A percentile compares a stretch with the other conserved stretches of the same genome.
Evolutionary conservation across 371 early-diverging fungal species (phyloP).

Genomic region (Mucor sp.): DNA sequence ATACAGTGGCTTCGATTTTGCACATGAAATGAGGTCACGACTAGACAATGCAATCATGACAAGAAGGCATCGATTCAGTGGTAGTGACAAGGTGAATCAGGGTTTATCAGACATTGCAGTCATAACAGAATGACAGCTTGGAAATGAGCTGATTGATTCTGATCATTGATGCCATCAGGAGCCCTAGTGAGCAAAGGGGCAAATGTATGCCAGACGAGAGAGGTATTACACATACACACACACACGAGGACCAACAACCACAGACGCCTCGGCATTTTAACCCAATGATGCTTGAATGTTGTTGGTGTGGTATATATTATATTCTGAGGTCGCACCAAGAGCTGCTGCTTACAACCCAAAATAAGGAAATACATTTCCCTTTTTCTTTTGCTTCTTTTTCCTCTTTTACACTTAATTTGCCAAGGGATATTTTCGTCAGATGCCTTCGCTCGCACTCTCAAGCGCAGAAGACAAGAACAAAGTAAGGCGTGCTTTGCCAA

Average conservation of each 20-base stretch:
- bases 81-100: too few species aligned
- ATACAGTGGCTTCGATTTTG: constrained; percentile 15
- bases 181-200: background rate
- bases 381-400: background rate
- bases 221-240: too few species aligned
- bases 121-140: background rate
- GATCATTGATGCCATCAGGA: too few species aligned
- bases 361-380: background rate
- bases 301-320: background rate
- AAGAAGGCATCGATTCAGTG: background rate
- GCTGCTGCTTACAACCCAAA: background rate
- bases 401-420: background rate
- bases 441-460: constrained; percentile 50
- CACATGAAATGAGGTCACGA: constrained; percentile 14
- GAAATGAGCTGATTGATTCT: background rate
- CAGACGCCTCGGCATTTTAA: background rate
- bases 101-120: background rate
- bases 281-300: background rate
- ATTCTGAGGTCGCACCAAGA: background rate
- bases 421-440: constrained; percentile 11
- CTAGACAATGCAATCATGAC: background rate
- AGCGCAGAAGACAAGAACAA: constrained; percentile 55
- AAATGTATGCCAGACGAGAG: background rate
- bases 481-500: constrained; percentile 49
- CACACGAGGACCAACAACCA: background rate